Percentiles rank a stretch among this genome's conserved stretches.
Evolutionary conservation across 768 basidiomycete species (phyloP).

Genomic region (Pleurotus tuber-regium): DNA sequence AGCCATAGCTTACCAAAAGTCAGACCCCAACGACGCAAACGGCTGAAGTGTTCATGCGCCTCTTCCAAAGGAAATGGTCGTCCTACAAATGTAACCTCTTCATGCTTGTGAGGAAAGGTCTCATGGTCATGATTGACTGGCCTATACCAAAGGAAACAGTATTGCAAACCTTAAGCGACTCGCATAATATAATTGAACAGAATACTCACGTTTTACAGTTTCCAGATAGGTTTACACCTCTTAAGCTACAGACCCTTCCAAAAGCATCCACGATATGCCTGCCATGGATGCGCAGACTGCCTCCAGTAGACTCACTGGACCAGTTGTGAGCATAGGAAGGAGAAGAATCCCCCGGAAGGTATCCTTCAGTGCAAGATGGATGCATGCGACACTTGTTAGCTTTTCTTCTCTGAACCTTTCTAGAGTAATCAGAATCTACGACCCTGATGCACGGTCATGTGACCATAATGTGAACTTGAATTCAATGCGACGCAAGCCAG

Average conservation of each 20-base stretch:
- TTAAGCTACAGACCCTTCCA: conserved; percentile 75
- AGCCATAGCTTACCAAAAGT: conserved; percentile 67
- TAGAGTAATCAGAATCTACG: no score
- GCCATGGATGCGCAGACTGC: conserved; percentile 57
- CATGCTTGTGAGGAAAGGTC: conserved; percentile 63
- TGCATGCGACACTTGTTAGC: conserved; percentile 34
- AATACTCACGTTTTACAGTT: conserved; percentile 72
- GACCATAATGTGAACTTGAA: no score
- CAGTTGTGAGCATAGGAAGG: conserved; percentile 71
- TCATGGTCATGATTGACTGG: conserved; percentile 68
- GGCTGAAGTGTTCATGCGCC: conserved; percentile 79
- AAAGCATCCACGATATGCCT: conserved; percentile 80
- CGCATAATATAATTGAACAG: background rate
- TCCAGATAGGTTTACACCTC: conserved; percentile 87
- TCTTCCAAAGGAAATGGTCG: conserved; percentile 90
- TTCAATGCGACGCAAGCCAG: no score
- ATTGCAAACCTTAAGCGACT: conserved; percentile 2
- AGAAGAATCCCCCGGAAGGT: conserved; percentile 36
- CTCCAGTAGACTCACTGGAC: conserved; percentile 56
- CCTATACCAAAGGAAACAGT: no score
- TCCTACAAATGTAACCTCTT: conserved; percentile 79
- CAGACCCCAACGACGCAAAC: conserved; percentile 84
- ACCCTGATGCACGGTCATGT: no score
- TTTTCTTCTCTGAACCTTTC: no score
- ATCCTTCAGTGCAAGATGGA: conserved; percentile 43